Percentiles rank a stretch among this genome's conserved stretches.
These are phyloP conservation scores for Phytopythium boreale DNA, from an alignment of 352 stramenopile genomes.

Conservation along the genomic window DNA sequence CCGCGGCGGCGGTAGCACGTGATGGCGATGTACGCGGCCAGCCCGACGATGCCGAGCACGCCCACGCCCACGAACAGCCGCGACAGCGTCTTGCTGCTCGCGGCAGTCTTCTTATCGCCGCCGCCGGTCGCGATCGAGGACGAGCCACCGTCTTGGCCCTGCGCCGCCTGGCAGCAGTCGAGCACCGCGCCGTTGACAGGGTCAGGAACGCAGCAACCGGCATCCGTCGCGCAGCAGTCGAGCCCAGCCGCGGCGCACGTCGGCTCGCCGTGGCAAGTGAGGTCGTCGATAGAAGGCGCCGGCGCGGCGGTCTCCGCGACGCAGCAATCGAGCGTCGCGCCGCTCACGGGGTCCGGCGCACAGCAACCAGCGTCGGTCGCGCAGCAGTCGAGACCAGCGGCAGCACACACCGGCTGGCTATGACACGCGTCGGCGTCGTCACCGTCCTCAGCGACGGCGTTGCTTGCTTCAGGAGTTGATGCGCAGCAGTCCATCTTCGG, in stretches of 20 bases:
- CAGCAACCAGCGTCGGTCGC: constrained; percentile 40
- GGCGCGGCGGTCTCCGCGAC: constrained; percentile 11
- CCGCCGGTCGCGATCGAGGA: constrained; percentile 8
- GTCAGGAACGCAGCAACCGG: constrained; percentile 36
- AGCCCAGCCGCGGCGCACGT: constrained; percentile 27
- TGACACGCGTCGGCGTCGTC: constrained; percentile 24
- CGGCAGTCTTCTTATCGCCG: constrained; percentile 3
- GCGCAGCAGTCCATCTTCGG: constrained; percentile 43
- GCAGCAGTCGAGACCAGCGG: constrained; percentile 47
- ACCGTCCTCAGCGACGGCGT: constrained; percentile 5
- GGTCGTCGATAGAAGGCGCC: background rate
- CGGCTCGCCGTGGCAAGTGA: constrained; percentile 30
- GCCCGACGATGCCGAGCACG: constrained; percentile 31
- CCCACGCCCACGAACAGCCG: constrained; percentile 43
- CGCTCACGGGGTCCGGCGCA: constrained; percentile 22
- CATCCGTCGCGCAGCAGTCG: constrained; percentile 27
- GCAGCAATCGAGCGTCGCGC: constrained; percentile 38
- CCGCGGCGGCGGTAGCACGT: constrained; percentile 67
- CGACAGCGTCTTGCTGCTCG: constrained; percentile 11
- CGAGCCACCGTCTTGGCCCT: background rate
- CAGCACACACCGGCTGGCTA: constrained; percentile 34
- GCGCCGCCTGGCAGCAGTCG: constrained; percentile 24
- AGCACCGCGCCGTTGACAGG: constrained; percentile 21
- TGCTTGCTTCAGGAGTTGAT: constrained; percentile 4
- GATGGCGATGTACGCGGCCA: constrained; percentile 36